A percentile compares a stretch with the other conserved stretches of the same genome.
Conservation (phyloP, 768 basidiomycete genomes). For the Amylocystis lapponica region DNA sequence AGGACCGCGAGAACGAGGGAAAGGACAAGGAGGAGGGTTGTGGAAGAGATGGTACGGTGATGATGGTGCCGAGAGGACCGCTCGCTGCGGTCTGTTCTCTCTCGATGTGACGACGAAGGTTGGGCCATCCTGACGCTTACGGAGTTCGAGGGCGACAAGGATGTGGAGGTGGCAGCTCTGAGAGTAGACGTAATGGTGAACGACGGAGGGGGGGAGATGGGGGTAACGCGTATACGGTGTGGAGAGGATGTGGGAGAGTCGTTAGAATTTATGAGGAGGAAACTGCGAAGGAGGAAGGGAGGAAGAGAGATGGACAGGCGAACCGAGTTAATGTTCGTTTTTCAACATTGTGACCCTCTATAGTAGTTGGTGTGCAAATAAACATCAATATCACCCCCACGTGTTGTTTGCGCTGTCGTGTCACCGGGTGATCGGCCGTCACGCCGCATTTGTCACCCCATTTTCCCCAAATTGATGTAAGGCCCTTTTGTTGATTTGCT, state of each 20-base stretch:
- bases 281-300: slow-evolving; percentile 19
- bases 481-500: too few species aligned
- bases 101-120: slow-evolving; percentile 76
- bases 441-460: too few species aligned
- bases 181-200: slow-evolving; percentile 62
- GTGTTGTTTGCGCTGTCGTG: too few species aligned
- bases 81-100: slow-evolving; percentile 47
- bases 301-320: slow-evolving; percentile 12
- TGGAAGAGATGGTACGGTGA: slow-evolving; percentile 83
- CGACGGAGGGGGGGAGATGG: slow-evolving; percentile 19
- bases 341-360: slow-evolving; percentile 26
- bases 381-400: slow-evolving; percentile 16
- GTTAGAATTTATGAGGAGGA: slow-evolving; percentile 18
- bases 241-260: slow-evolving; percentile 14
- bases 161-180: slow-evolving; percentile 51
- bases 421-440: too few species aligned
- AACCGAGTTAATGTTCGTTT: slow-evolving; percentile 14
- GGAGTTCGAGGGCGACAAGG: slow-evolving; percentile 70
- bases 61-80: slow-evolving; percentile 66
- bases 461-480: too few species aligned
- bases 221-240: slow-evolving; percentile 17
- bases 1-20: slow-evolving; percentile 83
- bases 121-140: slow-evolving; percentile 80
- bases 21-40: slow-evolving; percentile 79
- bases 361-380: slow-evolving; percentile 21